A percentile compares a stretch with the other conserved stretches of the same genome.
Conservation (phyloP, 495 filamentous ascomycete genomes). For the Aspergillus asperescens region DNA sequence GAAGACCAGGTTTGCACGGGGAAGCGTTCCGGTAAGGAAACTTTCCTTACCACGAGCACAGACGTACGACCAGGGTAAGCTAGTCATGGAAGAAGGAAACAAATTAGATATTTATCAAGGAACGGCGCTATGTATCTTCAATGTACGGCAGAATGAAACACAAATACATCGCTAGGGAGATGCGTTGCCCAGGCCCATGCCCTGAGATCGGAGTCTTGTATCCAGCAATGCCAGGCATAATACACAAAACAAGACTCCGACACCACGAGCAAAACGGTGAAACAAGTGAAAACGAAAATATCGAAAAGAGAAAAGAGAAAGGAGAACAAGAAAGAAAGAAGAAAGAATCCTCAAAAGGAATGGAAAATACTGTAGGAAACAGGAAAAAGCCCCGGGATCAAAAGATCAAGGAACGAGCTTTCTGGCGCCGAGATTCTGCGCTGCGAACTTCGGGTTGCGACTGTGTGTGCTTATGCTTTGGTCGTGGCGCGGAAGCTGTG, state of each 20-base stretch:
- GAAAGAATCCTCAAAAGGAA: not conserved
- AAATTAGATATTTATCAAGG: constrained; percentile 20
- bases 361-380: constrained; percentile 4
- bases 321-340: not conserved
- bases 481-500: constrained; percentile 24
- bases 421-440: constrained; percentile 38
- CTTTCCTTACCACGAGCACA: no score
- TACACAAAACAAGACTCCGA: constrained; percentile 25
- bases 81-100: no score
- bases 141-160: constrained; percentile 27
- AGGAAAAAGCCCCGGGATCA: constrained; percentile 10
- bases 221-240: constrained; percentile 10
- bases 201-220: constrained; percentile 13
- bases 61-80: no score
- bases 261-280: constrained; percentile 14
- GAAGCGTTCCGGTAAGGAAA: no score
- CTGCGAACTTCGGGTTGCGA: constrained; percentile 41
- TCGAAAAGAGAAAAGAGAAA: not conserved
- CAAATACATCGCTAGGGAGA: constrained; percentile 16
- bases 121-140: constrained; percentile 37
- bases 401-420: constrained; percentile 44
- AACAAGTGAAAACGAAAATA: not conserved
- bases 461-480: constrained; percentile 40
- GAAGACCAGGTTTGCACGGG: no score
- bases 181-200: not conserved